Conservation (phyloP, 1,284 basidiomycete species). For the Chalciporus sp. region DNA sequence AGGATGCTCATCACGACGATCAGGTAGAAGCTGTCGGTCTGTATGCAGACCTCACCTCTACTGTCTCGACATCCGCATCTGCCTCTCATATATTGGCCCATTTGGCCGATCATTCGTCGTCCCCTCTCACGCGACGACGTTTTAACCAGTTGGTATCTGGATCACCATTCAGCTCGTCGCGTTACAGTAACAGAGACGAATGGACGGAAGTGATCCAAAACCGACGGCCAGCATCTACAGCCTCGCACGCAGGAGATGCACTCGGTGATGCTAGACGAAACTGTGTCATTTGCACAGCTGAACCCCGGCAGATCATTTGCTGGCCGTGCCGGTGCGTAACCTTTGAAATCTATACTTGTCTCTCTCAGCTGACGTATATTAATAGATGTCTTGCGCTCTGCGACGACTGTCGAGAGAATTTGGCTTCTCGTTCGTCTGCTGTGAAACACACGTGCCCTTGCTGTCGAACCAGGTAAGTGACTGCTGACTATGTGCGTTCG, state of each 20-base stretch:
- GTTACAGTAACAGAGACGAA: constrained; percentile 17
- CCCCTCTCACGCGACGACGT: constrained; percentile 49
- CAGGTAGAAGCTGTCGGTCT: constrained; percentile 41
- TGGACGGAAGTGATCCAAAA: constrained; percentile 28
- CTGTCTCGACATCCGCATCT: constrained; percentile 31
- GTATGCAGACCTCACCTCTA: constrained; percentile 46
- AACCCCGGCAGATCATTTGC: constrained; percentile 69
- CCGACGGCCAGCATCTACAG: constrained; percentile 19
- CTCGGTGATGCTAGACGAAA: constrained; percentile 43
- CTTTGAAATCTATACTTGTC: neutral
- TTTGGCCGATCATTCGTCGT: constrained; percentile 41
- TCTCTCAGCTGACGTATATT: constrained; percentile 9
- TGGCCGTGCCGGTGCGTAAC: constrained; percentile 74
- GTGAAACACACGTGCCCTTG: constrained; percentile 76
- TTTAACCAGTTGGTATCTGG: constrained; percentile 41
- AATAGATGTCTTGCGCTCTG: constrained; percentile 70
- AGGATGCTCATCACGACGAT: constrained; percentile 24
- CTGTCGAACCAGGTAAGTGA: constrained; percentile 63
- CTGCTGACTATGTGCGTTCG: neutral
- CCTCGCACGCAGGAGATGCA: constrained; percentile 22
- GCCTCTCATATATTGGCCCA: constrained; percentile 54
- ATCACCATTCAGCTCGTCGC: constrained; percentile 2
- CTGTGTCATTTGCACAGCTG: constrained; percentile 76
- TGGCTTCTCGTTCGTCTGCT: constrained; percentile 62
- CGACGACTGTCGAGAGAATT: constrained; percentile 69